Conservation (phyloP, 257 asterid genomes). For the Jacaranda mimosifolia region DNA sequence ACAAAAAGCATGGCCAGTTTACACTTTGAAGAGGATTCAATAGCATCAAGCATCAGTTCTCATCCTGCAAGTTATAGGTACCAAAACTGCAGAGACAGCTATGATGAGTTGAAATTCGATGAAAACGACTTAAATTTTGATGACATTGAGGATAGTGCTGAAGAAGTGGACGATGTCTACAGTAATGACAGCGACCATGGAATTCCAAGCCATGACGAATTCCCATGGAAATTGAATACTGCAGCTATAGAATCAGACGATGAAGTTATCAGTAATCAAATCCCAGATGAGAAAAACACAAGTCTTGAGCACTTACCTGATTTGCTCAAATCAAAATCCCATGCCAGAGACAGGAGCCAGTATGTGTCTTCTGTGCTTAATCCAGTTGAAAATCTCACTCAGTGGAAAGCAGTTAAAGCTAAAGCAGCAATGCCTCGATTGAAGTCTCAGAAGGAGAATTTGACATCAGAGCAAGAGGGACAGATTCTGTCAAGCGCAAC, state of each 20-base stretch:
- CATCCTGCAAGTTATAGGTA: constrained; percentile 65
- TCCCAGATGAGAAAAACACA: constrained; percentile 10
- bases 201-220: background rate
- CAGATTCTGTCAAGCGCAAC: no score
- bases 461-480: constrained; percentile 34
- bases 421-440: constrained; percentile 33
- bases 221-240: background rate
- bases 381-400: constrained; percentile 75
- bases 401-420: constrained; percentile 76
- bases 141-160: constrained; percentile 41
- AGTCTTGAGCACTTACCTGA: background rate
- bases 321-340: constrained; percentile 29
- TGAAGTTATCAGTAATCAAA: constrained; percentile 8
- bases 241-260: constrained; percentile 28
- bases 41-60: constrained; percentile 31
- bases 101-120: constrained; percentile 49
- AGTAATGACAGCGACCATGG: constrained; percentile 27
- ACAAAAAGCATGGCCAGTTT: constrained; percentile 18
- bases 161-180: constrained; percentile 25
- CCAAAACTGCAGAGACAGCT: constrained; percentile 57
- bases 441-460: constrained; percentile 57
- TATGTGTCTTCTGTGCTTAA: constrained; percentile 58
- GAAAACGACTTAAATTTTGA: constrained; percentile 52
- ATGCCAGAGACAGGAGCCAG: constrained; percentile 37
- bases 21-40: constrained; percentile 38